A percentile compares a stretch with the other conserved stretches of the same genome.
These are phyloP conservation scores for Pseudogymnoascus sp. DNA, from an alignment of 2,329 filamentous ascomycete genomes.

Conservation along the genomic window DNA sequence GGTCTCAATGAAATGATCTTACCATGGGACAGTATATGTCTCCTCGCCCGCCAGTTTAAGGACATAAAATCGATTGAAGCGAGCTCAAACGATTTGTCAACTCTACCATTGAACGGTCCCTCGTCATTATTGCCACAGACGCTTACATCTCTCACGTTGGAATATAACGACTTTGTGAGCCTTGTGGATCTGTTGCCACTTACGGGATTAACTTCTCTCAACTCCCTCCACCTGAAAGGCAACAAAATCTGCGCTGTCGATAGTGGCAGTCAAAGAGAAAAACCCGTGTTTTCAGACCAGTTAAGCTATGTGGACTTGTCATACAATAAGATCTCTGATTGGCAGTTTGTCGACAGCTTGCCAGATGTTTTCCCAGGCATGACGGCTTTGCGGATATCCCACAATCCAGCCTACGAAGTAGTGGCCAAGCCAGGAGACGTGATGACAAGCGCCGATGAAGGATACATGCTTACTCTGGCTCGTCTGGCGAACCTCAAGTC, in stretches of 20 bases:
- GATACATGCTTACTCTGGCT: constrained; percentile 80
- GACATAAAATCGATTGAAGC: constrained; percentile 43
- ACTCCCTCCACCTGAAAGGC: constrained; percentile 63
- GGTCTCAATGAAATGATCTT: constrained; percentile 61
- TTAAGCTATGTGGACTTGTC: constrained; percentile 60
- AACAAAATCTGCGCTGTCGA: constrained; percentile 51
- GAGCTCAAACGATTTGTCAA: constrained; percentile 49
- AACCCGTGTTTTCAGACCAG: constrained; percentile 18
- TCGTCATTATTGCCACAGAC: constrained; percentile 32
- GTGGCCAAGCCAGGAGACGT: constrained; percentile 32
- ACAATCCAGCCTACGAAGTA: constrained; percentile 69
- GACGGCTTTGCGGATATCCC: constrained; percentile 65
- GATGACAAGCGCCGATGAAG: constrained; percentile 59
- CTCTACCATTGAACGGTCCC: constrained; percentile 37
- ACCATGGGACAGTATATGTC: constrained; percentile 55
- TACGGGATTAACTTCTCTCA: constrained; percentile 41
- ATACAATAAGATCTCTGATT: constrained; percentile 60
- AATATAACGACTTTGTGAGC: constrained; percentile 60
- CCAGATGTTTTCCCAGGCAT: constrained; percentile 63
- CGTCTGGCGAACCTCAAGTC: constrained; percentile 59
- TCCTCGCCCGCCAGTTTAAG: constrained; percentile 45
- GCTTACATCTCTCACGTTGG: constrained; percentile 57
- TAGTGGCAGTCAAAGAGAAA: not conserved
- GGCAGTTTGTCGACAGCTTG: constrained; percentile 67
- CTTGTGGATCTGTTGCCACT: constrained; percentile 52